phyloP scores from a whole-genome alignment of 257 asterid genomes.

The Verbascum thapsus region DNA sequence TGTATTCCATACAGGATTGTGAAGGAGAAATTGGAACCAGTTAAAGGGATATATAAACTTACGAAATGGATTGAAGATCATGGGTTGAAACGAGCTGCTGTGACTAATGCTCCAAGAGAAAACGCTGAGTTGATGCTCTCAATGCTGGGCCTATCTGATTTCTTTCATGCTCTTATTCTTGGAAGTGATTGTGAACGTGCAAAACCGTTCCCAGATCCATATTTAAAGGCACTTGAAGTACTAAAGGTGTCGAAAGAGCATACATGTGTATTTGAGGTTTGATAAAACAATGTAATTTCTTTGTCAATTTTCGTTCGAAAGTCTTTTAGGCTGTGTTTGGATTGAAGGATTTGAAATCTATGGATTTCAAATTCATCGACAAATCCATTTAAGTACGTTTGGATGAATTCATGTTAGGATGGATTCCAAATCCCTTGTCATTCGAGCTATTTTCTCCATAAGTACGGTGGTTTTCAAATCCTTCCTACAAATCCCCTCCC shows the following conservation, averaged over 20 bases:
- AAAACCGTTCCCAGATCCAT: conserved; percentile 92
- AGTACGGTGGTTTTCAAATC: no score
- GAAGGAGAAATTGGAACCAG: conserved; percentile 68
- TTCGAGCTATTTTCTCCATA: no score
- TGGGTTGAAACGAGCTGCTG: conserved; percentile 92
- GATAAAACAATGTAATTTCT: conserved; percentile 24
- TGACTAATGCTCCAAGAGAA: conserved; percentile 84
- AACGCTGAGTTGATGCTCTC: conserved; percentile 87
- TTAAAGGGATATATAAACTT: conserved; percentile 65
- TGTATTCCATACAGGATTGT: conserved; percentile 52
- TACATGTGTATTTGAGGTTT: conserved; percentile 82
- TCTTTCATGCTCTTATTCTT: conserved; percentile 66
- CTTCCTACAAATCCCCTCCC: no score
- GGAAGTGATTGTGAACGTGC: conserved; percentile 88
- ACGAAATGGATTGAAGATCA: conserved; percentile 86
- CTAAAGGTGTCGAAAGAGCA: conserved; percentile 88
- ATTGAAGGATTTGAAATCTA: no score
- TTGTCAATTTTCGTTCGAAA: neutral
- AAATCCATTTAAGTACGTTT: no score
- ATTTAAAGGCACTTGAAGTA: conserved; percentile 81
- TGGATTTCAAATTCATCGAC: no score
- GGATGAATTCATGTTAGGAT: no score
- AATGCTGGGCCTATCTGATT: conserved; percentile 79
- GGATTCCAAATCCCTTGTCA: no score
- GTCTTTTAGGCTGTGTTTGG: no score